Conservation (phyloP, 1,284 basidiomycete genomes). For the Gomphus bonarii region DNA sequence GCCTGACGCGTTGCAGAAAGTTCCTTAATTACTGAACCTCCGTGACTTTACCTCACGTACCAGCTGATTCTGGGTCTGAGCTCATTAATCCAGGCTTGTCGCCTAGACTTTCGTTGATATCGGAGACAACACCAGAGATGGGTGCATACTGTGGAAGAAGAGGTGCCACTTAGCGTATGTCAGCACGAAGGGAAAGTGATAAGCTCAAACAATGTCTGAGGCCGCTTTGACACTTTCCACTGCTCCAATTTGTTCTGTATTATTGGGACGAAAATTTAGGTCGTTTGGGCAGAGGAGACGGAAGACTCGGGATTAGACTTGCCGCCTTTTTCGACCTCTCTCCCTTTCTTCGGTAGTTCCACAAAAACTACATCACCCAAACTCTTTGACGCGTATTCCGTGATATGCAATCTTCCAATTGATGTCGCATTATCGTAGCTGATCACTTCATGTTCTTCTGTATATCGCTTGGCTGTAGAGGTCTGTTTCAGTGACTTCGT, state of each 20-base stretch:
- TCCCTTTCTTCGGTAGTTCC: slow-evolving; percentile 74
- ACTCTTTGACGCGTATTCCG: slow-evolving; percentile 86
- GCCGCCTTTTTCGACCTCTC: slow-evolving; percentile 73
- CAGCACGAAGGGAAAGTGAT: slow-evolving; percentile 7
- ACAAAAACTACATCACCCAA: slow-evolving; percentile 98
- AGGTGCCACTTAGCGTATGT: background rate
- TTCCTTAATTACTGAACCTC: background rate
- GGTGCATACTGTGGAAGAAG: slow-evolving; percentile 68
- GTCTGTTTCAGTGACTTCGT: slow-evolving; percentile 17
- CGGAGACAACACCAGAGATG: slow-evolving; percentile 74
- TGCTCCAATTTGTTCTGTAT: slow-evolving; percentile 81
- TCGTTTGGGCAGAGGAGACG: background rate
- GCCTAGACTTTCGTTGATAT: slow-evolving; percentile 70
- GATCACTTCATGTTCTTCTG: slow-evolving; percentile 87
- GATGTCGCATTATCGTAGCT: slow-evolving; percentile 72
- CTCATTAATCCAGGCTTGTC: slow-evolving; percentile 77
- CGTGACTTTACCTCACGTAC: slow-evolving; percentile 35
- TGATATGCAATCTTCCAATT: slow-evolving; percentile 82
- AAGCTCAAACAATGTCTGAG: slow-evolving; percentile 73
- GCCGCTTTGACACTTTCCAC: slow-evolving; percentile 98
- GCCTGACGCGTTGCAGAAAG: slow-evolving; percentile 37
- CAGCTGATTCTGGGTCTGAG: slow-evolving; percentile 79
- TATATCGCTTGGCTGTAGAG: slow-evolving; percentile 67
- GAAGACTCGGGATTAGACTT: slow-evolving; percentile 19
- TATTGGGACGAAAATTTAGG: slow-evolving; percentile 4